phyloP scores from a whole-genome alignment of 1,139 yeast genomes.

The Nakaseomyces uthaithaninus region DNA sequence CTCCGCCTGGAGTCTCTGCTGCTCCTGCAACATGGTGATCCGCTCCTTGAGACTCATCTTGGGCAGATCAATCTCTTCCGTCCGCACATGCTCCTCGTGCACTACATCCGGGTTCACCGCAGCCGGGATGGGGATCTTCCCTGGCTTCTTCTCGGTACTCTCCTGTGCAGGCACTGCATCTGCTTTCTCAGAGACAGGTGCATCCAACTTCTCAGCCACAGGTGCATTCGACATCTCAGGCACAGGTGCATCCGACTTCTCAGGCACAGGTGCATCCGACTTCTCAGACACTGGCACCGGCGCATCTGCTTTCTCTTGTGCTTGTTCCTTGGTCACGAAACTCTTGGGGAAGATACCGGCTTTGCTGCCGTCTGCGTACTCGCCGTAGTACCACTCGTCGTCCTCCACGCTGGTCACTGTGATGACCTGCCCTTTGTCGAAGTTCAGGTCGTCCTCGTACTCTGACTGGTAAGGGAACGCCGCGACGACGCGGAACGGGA shows the following conservation, averaged over 20 bases:
- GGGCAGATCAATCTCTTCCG: constrained; percentile 42
- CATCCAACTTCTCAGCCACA: no score
- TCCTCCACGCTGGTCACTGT: constrained; percentile 74
- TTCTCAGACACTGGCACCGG: neutral
- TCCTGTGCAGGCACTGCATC: neutral
- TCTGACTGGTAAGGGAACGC: constrained; percentile 68
- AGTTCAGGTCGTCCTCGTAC: constrained; percentile 74
- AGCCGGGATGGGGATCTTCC: constrained; percentile 6
- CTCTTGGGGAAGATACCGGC: constrained; percentile 83
- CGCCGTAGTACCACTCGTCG: constrained; percentile 85
- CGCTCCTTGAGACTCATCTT: constrained; percentile 79
- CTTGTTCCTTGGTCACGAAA: constrained; percentile 47
- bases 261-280: neutral
- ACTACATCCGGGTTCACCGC: constrained; percentile 1
- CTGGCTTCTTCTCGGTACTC: neutral
- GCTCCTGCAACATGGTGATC: constrained; percentile 72
- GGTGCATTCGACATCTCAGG: neutral
- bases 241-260: neutral
- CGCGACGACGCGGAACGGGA: constrained; percentile 67
- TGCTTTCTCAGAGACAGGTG: neutral
- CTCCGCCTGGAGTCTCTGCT: constrained; percentile 75
- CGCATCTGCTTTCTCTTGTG: neutral
- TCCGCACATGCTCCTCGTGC: neutral
- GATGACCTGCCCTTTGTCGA: constrained; percentile 58
- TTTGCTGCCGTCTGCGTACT: constrained; percentile 38